Percentiles rank a stretch among this genome's conserved stretches.
These are phyloP conservation scores for Podila epicladia DNA, from an alignment of 192 early-diverging fungal genomes.

Conservation along the genomic window DNA sequence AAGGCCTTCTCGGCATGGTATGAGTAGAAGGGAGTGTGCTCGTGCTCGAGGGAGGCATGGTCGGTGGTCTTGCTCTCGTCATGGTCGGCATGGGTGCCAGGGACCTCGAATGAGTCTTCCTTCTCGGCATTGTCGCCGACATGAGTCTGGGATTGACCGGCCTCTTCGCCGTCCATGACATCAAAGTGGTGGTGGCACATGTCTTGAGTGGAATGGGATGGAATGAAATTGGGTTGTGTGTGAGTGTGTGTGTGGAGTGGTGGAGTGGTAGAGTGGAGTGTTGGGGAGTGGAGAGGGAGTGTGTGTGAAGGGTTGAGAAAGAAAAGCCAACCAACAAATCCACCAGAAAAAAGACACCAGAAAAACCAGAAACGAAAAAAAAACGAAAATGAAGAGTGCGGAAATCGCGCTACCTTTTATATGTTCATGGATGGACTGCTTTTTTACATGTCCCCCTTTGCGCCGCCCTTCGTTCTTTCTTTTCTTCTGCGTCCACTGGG, in stretches of 20 bases:
- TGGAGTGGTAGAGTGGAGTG: constrained; percentile 14
- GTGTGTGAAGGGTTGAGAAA: constrained; percentile 10
- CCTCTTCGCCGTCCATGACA: constrained; percentile 25
- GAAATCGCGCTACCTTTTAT: constrained; percentile 28
- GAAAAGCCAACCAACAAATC: constrained; percentile 8
- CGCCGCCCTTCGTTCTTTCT: neutral
- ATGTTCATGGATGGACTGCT: neutral
- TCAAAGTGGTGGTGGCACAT: constrained; percentile 51
- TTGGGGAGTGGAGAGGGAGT: neutral
- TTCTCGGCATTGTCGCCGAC: constrained; percentile 16
- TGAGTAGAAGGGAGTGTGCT: constrained; percentile 47
- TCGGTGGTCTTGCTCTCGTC: constrained; percentile 32
- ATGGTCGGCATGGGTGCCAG: constrained; percentile 31
- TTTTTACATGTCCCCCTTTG: neutral
- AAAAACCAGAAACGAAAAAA: constrained; percentile 22
- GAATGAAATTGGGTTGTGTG: neutral
- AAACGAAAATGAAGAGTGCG: constrained; percentile 16
- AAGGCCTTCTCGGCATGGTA: constrained; percentile 46
- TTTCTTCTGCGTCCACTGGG: no score
- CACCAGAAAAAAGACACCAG: constrained; percentile 17
- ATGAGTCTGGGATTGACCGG: constrained; percentile 1
- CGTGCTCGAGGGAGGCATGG: constrained; percentile 22
- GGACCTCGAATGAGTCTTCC: constrained; percentile 47
- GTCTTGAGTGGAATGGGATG: neutral
- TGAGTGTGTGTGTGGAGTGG: neutral